These are phyloP conservation scores for Spathaspora sp. DNA, from an alignment of 805 yeast species.

Conservation along the genomic window DNA sequence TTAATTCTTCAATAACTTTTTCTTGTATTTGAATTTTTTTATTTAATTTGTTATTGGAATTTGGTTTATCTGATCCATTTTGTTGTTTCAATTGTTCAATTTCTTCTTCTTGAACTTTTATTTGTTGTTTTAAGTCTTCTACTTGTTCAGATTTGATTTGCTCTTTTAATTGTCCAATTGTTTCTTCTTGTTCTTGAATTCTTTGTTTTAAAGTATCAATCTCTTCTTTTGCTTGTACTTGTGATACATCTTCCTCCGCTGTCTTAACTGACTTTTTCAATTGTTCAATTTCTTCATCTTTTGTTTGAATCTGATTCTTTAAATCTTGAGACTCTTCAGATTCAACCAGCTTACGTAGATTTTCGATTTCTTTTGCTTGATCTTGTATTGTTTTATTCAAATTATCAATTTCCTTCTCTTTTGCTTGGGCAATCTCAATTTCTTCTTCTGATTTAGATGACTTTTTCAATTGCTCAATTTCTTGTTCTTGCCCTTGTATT, in stretches of 20 bases:
- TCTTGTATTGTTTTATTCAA: background rate
- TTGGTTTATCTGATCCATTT: background rate
- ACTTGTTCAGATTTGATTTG: slow-evolving; percentile 12
- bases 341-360: background rate
- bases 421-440: background rate
- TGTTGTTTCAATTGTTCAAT: background rate
- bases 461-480: slow-evolving; percentile 3
- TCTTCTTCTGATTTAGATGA: background rate
- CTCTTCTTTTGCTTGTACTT: background rate
- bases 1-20: background rate
- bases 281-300: slow-evolving; percentile 1
- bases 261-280: slow-evolving; percentile 9
- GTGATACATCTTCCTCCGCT: slow-evolving; percentile 12
- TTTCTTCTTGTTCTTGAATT: background rate
- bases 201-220: background rate
- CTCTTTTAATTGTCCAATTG: slow-evolving; percentile 1
- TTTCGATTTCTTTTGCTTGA: background rate
- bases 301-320: background rate
- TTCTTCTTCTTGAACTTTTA: slow-evolving; percentile 15
- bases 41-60: background rate
- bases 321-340: background rate
- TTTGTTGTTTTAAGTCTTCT: slow-evolving; percentile 8
- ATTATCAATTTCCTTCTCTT: background rate
- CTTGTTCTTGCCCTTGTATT: background rate
- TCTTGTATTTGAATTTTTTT: background rate